Base-by-base conservation (phyloP, 192 early-diverging fungal species). In the Funneliformis mosseae region DNA sequence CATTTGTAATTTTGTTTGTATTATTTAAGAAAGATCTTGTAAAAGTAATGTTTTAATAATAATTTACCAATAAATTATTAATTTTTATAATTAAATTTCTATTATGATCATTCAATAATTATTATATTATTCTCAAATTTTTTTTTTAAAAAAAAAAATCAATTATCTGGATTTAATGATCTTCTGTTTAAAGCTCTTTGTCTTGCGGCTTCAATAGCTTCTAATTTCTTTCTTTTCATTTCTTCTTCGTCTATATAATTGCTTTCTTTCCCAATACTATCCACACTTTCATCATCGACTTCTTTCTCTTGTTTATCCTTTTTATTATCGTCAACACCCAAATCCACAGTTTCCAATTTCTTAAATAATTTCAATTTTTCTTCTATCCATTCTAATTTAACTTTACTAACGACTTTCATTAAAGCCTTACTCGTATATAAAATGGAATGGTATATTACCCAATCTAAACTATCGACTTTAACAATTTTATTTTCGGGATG, bases 401-500 rank as follows among this genome's bases (percentile, higher is more conserved):
- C 92, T 48, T 96, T 96, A 2, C 95, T 97, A 14, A 94, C 95
- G 80, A 94, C 95, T 74, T 94, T 96, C 98, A 99, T 98, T 67
- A 97, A 95, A 76, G 97, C 98, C 81, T 96, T 97, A 76, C 92
- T 94, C 23, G 97, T 98, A 88, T 96, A 94, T 11, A 97, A 91
- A 10, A 99, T 89, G 68, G 95, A 92, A 77, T 96, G 93, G 82
- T 99, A 99, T 25, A 98, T 91, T 43, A 99, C 92, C 92, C 97
- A 99, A 76, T 98, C 96, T 33, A 97, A 88, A 64, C 92, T 86
- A 72, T 81, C 69, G 50, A 84, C 83, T 60, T 81, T 81, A 21
- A 82, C 82, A n/a, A 81, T 67, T 43, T 89, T 88, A 63, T 87
- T 85, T 45, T 92, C 92, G 84, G 96, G 92, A 78, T 96, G 95